Conservation (phyloP, 2,329 filamentous ascomycete species). For the Fusarium sp. region DNA sequence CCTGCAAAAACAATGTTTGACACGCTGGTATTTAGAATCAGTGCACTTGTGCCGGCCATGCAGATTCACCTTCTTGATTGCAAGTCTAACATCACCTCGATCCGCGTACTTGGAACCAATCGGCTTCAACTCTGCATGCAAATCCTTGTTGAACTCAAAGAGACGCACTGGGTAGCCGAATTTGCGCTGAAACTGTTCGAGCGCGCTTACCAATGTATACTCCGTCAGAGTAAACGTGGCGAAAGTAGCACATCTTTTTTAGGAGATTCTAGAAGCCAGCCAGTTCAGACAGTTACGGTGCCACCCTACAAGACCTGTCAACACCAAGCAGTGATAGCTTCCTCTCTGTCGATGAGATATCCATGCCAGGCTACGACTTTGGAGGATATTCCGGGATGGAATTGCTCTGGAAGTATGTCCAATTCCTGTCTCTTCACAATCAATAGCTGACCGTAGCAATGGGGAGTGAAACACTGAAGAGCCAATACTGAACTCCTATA, state of each 20-base stretch:
- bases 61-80: constrained; percentile 35
- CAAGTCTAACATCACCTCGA: constrained; percentile 6
- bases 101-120: constrained; percentile 20
- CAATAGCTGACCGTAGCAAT: not conserved
- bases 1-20: not conserved
- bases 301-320: not conserved
- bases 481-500: no score
- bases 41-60: constrained; percentile 23
- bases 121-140: constrained; percentile 29
- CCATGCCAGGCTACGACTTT: not conserved
- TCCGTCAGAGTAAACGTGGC: not conserved
- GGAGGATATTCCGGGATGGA: not conserved
- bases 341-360: not conserved
- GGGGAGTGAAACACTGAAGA: not conserved
- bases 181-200: constrained; percentile 22
- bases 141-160: constrained; percentile 18
- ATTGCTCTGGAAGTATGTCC: not conserved
- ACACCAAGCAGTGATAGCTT: not conserved
- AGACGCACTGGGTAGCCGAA: constrained; percentile 21
- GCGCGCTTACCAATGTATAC: constrained; percentile 7
- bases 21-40: not conserved
- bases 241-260: not conserved
- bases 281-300: not conserved
- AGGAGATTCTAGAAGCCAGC: not conserved
- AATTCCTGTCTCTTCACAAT: not conserved